phyloP scores from a whole-genome alignment of 371 early-diverging fungal species.

The Lichtheimia corymbifera region DNA sequence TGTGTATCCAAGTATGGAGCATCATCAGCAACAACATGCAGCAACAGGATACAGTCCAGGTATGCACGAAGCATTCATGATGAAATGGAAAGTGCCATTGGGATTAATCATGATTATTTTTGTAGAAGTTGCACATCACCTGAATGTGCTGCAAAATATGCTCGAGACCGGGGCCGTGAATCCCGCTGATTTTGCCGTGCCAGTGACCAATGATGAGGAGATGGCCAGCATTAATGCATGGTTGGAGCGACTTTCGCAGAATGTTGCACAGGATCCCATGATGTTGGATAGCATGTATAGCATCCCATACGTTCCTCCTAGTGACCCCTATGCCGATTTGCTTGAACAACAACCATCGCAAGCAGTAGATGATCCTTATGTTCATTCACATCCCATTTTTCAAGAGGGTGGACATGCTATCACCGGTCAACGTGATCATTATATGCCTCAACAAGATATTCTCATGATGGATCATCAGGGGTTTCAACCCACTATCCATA shows the following conservation, averaged over 20 bases:
- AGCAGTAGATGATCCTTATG: constrained; percentile 16
- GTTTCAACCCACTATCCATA: constrained; percentile 26
- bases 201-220: constrained; percentile 32
- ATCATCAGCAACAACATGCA: too few relatives aligned
- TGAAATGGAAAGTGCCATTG: constrained; percentile 17
- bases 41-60: too few relatives aligned
- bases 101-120: constrained; percentile 17
- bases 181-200: constrained; percentile 26
- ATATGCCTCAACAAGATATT: constrained; percentile 25
- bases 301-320: neutral
- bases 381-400: constrained; percentile 13
- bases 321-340: constrained; percentile 3
- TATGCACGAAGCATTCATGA: neutral
- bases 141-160: constrained; percentile 17
- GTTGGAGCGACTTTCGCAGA: constrained; percentile 20
- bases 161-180: constrained; percentile 17
- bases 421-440: constrained; percentile 35
- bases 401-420: neutral
- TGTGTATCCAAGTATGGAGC: too few relatives aligned
- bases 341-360: constrained; percentile 1
- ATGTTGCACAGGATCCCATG: constrained; percentile 8
- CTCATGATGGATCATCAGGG: constrained; percentile 5
- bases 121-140: constrained; percentile 16
- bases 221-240: constrained; percentile 40
- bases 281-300: constrained; percentile 5